phyloP scores from a whole-genome alignment of 805 yeast species.

The Henningerozyma blattae region DNA sequence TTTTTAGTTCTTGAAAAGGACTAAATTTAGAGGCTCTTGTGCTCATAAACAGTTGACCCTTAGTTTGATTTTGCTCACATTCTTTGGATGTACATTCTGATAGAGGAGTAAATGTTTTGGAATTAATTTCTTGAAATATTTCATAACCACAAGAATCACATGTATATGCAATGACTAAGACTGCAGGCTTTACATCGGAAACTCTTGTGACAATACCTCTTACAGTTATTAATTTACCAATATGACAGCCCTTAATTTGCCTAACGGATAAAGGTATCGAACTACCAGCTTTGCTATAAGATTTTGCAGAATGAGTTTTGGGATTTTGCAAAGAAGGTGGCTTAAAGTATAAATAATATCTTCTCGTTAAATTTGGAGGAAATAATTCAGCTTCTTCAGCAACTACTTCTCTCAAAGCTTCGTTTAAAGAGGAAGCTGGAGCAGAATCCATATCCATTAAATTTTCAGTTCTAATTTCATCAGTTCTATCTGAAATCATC shows the following conservation, averaged over 20 bases:
- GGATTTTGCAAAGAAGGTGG: constrained; percentile 42
- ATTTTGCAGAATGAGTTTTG: constrained; percentile 5
- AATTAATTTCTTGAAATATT: constrained; percentile 85
- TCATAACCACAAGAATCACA: constrained; percentile 97
- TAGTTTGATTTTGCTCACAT: constrained; percentile 66
- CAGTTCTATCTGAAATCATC: constrained; percentile 51
- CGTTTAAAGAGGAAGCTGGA: constrained; percentile 13
- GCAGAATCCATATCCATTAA: constrained; percentile 16
- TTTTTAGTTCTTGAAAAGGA: constrained; percentile 88
- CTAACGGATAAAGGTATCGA: constrained; percentile 72
- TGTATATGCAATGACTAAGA: constrained; percentile 85
- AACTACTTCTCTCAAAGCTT: constrained; percentile 24
- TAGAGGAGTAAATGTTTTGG: constrained; percentile 79
- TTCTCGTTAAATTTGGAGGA: constrained; percentile 76
- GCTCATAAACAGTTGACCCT: constrained; percentile 83
- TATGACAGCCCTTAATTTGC: constrained; percentile 68
- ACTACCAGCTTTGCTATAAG: constrained; percentile 10
- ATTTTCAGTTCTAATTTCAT: constrained; percentile 39
- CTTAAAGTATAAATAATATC: constrained; percentile 77
- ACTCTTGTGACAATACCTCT: constrained; percentile 93
- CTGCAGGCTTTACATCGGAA: constrained; percentile 90
- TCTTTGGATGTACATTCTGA: constrained; percentile 73
- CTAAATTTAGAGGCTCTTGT: constrained; percentile 93
- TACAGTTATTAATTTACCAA: constrained; percentile 82
- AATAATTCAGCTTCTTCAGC: constrained; percentile 43